Evolutionary conservation across 2,329 filamentous ascomycete genomes (phyloP).

Genomic region (Orbilia oligospora): DNA sequence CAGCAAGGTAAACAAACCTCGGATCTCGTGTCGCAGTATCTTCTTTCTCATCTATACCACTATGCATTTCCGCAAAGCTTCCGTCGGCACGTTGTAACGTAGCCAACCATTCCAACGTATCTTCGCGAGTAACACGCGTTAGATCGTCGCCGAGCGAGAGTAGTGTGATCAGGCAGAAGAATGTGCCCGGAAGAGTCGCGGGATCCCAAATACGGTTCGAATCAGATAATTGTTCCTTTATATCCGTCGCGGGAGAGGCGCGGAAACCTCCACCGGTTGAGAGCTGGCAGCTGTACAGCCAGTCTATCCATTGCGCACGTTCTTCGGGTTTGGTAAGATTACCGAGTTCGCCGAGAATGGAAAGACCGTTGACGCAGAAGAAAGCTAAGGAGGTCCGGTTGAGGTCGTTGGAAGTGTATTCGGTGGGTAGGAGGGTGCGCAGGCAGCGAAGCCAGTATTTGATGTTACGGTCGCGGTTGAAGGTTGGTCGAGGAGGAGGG

Average conservation of each 20-base stretch:
- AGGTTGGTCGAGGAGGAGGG: constrained; percentile 59
- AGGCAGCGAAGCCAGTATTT: constrained; percentile 95
- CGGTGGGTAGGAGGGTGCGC: constrained; percentile 81
- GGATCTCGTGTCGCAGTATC: constrained; percentile 87
- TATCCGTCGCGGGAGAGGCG: constrained; percentile 80
- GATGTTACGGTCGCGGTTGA: constrained; percentile 79
- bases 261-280: constrained; percentile 84
- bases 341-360: constrained; percentile 79
- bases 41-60: constrained; percentile 70
- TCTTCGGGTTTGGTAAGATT: constrained; percentile 71
- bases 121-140: constrained; percentile 76
- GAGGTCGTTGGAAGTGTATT: constrained; percentile 90
- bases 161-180: constrained; percentile 85
- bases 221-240: constrained; percentile 70
- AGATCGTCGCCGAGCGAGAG: constrained; percentile 74
- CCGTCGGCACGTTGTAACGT: constrained; percentile 85
- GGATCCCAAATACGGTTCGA: constrained; percentile 71
- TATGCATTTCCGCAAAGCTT: constrained; percentile 82
- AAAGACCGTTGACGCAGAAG: constrained; percentile 88
- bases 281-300: constrained; percentile 90
- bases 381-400: constrained; percentile 90
- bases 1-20: constrained; percentile 88
- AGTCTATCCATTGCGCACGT: constrained; percentile 74
- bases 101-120: constrained; percentile 81
- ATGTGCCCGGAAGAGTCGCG: constrained; percentile 89